Percentiles rank a stretch among this genome's conserved stretches.
Conservation (phyloP, 441 rosid genomes). For the Iberis amara region DNA sequence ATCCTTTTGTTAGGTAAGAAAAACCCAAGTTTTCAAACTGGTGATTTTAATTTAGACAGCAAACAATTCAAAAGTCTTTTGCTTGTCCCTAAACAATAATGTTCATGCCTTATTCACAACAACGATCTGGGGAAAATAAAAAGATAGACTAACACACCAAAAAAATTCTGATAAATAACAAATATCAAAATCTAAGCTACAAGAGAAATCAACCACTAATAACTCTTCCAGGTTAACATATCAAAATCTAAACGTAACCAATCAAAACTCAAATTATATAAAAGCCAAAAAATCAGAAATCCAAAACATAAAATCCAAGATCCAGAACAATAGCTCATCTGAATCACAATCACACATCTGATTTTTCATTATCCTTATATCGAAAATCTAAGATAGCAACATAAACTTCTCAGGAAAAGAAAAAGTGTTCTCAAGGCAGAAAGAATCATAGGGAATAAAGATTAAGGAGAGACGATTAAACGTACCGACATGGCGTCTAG, state of each 20-base stretch:
- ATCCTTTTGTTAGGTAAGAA: constrained; percentile 21
- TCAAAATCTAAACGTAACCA: constrained; percentile 5
- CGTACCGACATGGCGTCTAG: constrained; percentile 33
- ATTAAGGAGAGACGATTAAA: constrained; percentile 10
- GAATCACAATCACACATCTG: constrained; percentile 22
- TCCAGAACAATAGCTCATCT: constrained; percentile 15
- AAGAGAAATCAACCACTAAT: neutral
- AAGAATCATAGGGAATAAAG: no score
- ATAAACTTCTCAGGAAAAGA: neutral
- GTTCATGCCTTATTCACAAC: constrained; percentile 11
- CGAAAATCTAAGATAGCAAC: constrained; percentile 13
- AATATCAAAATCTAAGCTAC: neutral
- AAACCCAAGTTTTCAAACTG: constrained; percentile 13
- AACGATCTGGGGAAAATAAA: no score
- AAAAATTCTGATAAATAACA: no score
- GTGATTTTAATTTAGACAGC: constrained; percentile 5
- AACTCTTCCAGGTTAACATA: neutral
- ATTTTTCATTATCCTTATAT: neutral
- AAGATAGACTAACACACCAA: no score
- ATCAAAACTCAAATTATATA: neutral
- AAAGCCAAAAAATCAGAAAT: neutral
- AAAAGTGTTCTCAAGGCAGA: no score
- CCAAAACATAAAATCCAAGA: constrained; percentile 11
- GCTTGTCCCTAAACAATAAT: constrained; percentile 14
- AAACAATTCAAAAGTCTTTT: constrained; percentile 18